Conservation (phyloP, 192 early-diverging fungal genomes). For the Funneliformis mosseae region DNA sequence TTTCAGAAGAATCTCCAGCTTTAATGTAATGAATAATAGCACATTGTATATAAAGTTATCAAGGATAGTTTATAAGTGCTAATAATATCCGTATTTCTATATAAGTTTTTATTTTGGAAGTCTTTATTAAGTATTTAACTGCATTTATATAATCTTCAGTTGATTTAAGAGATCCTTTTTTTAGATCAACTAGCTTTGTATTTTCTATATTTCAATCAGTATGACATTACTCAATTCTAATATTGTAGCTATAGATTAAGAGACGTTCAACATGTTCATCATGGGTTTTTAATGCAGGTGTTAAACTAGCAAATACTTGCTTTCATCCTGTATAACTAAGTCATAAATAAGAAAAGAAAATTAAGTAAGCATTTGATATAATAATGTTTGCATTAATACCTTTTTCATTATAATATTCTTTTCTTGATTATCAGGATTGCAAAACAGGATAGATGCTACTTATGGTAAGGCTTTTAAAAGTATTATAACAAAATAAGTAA, state of each 20-base stretch:
- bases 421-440: constrained; percentile 7
- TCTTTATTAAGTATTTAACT: background rate
- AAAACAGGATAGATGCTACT: too few species aligned
- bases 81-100: too few species aligned
- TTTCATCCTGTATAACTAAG: background rate
- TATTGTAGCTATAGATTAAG: background rate
- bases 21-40: too few species aligned
- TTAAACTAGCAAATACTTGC: background rate
- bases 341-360: too few species aligned
- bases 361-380: too few species aligned
- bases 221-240: background rate
- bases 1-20: too few species aligned
- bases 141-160: constrained; percentile 12
- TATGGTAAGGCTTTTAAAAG: background rate
- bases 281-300: background rate
- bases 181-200: constrained; percentile 3
- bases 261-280: background rate
- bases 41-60: too few species aligned
- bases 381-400: background rate
- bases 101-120: too few species aligned
- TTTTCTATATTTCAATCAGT: constrained; percentile 4
- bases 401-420: background rate
- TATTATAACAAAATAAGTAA: constrained; percentile 3
- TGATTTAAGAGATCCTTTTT: background rate
- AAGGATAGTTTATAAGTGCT: too few species aligned